These are phyloP conservation scores for Plasmodium cynomolgi DNA, from an alignment of 169 alveolate species.

Conservation along the genomic window DNA sequence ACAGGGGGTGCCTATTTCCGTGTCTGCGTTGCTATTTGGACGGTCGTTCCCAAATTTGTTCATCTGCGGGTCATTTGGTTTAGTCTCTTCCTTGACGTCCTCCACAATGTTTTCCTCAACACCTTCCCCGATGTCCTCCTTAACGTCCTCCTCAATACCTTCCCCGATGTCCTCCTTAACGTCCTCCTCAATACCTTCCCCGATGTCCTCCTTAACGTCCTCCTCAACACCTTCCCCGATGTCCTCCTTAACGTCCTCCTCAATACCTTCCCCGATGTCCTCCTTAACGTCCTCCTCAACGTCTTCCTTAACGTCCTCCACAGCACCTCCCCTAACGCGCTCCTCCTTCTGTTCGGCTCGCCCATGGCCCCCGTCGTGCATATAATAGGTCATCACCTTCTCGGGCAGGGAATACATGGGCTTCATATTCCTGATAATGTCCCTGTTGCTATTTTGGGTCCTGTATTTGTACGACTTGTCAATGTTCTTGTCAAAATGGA, in stretches of 20 bases:
- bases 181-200: background rate
- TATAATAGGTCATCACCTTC: slow-evolving; percentile 40
- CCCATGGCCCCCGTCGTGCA: slow-evolving; percentile 3
- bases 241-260: background rate
- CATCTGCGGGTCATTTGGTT: background rate
- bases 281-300: background rate
- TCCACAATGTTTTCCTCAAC: no score
- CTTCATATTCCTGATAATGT: slow-evolving; percentile 39
- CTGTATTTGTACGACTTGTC: slow-evolving; percentile 58
- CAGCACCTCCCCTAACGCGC: background rate
- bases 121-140: no score
- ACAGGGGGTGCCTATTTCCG: background rate
- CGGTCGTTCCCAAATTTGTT: background rate
- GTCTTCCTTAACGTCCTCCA: background rate
- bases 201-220: background rate
- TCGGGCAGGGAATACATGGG: slow-evolving; percentile 71
- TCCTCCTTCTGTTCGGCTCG: background rate
- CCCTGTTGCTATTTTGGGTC: slow-evolving; percentile 60
- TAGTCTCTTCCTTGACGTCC: background rate
- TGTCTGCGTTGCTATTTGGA: background rate
- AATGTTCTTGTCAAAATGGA: slow-evolving; percentile 39
- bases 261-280: background rate
- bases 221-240: background rate
- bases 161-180: background rate
- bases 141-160: background rate